Evolutionary conservation across 257 asterid species (phyloP).

Genomic region (Salvia hispanica): DNA sequence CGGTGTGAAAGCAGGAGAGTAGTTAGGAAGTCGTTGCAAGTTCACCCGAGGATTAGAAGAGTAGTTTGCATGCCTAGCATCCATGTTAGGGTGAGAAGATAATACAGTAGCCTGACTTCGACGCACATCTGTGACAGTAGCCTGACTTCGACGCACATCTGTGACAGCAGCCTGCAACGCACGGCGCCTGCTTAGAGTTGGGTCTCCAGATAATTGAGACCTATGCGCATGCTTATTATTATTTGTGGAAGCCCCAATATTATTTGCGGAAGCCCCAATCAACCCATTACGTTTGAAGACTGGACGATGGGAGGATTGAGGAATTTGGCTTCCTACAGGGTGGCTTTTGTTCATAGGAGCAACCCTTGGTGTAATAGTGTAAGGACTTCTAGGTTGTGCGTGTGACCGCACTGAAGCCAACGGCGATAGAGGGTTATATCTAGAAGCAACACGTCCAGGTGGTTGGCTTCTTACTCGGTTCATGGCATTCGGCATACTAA

Average conservation of each 20-base stretch:
- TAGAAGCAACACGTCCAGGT: slow-evolving; percentile 34
- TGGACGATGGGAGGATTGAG: slow-evolving; percentile 36
- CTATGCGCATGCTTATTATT: slow-evolving; percentile 29
- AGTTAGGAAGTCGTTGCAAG: slow-evolving; percentile 34
- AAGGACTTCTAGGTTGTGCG: slow-evolving; percentile 15
- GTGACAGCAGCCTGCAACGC: slow-evolving; percentile 25
- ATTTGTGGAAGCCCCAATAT: slow-evolving; percentile 32
- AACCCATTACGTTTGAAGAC: slow-evolving; percentile 40
- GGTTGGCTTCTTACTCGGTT: slow-evolving; percentile 36
- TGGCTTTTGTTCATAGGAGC: slow-evolving; percentile 35
- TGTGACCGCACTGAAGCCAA: slow-evolving; percentile 33
- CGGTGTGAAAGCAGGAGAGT: slow-evolving; percentile 27
- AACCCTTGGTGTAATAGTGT: slow-evolving; percentile 28
- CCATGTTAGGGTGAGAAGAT: slow-evolving; percentile 31
- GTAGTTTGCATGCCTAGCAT: slow-evolving; percentile 24
- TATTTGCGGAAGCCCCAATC: slow-evolving; percentile 30
- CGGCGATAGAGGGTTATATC: slow-evolving; percentile 35
- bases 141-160: slow-evolving; percentile 15
- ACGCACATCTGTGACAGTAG: slow-evolving; percentile 31
- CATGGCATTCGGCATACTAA: slow-evolving; percentile 25
- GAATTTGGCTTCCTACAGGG: slow-evolving; percentile 33
- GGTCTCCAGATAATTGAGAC: slow-evolving; percentile 33
- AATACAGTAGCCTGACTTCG: slow-evolving; percentile 27
- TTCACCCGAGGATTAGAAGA: slow-evolving; percentile 35
- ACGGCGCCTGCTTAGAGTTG: slow-evolving; percentile 34